phyloP scores from a whole-genome alignment of 176 grass and related monocot genomes.

The Aegilops longissima region DNA sequence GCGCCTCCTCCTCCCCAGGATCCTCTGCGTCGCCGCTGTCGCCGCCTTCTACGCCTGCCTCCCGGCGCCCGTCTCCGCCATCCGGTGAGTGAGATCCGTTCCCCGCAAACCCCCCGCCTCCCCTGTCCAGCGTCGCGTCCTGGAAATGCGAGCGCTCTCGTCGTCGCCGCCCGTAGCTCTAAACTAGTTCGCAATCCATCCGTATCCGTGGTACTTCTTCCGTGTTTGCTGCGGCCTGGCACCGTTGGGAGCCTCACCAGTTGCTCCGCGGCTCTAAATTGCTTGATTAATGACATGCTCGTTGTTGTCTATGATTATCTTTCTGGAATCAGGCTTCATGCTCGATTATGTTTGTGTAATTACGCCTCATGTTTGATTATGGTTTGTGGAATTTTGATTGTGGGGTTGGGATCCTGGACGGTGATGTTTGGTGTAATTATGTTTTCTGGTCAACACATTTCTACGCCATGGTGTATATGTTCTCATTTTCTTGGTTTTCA shows the following conservation, averaged over 20 bases:
- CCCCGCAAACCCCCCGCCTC: too few relatives aligned
- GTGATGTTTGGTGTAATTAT: neutral
- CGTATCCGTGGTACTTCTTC: neutral
- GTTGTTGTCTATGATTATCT: neutral
- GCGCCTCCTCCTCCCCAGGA: neutral
- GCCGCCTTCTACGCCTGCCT: conserved; percentile 13
- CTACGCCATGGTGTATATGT: neutral
- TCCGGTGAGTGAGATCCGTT: conserved; percentile 51
- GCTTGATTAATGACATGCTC: neutral
- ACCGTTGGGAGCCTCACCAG: neutral
- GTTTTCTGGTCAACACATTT: neutral
- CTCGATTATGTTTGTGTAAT: neutral
- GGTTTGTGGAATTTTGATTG: neutral
- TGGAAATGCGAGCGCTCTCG: neutral
- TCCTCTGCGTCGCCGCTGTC: neutral
- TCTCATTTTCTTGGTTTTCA: neutral
- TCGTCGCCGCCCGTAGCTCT: neutral
- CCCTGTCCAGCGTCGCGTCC: neutral
- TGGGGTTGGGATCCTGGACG: neutral
- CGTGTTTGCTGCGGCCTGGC: neutral
- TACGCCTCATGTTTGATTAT: neutral
- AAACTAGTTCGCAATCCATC: neutral
- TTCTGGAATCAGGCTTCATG: neutral
- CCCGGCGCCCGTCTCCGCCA: conserved; percentile 2
- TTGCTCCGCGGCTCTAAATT: neutral